Percentiles rank a stretch among this genome's conserved stretches.
phyloP scores from a whole-genome alignment of 257 asterid genomes.

The Scutellaria barbata region DNA sequence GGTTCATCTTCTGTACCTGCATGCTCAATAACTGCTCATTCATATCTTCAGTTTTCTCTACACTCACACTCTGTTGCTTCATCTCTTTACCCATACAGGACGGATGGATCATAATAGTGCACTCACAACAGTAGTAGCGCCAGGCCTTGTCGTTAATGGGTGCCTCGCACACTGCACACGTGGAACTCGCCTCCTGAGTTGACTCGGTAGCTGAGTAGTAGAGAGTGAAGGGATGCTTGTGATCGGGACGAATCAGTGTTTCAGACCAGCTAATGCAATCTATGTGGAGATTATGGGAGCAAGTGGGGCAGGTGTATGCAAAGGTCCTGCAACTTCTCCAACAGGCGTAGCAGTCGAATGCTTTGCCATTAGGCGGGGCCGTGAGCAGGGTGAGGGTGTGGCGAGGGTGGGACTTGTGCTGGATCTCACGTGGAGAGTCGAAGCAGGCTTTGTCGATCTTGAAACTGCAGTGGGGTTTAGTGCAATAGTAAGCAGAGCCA shows the following conservation, averaged over 20 bases:
- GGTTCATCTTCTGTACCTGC: background rate
- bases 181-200: slow-evolving; percentile 27
- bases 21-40: background rate
- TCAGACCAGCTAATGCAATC: slow-evolving; percentile 43
- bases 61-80: slow-evolving; percentile 6
- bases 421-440: slow-evolving; percentile 51
- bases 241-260: slow-evolving; percentile 41
- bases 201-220: slow-evolving; percentile 44
- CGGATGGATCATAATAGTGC: slow-evolving; percentile 56
- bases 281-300: slow-evolving; percentile 50
- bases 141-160: slow-evolving; percentile 52
- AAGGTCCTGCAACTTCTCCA: slow-evolving; percentile 46
- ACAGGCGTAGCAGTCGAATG: slow-evolving; percentile 63
- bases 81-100: slow-evolving; percentile 45
- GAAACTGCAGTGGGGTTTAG: slow-evolving; percentile 53
- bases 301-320: slow-evolving; percentile 48
- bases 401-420: slow-evolving; percentile 56
- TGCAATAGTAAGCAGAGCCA: slow-evolving; percentile 49
- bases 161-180: slow-evolving; percentile 53
- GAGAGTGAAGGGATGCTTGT: slow-evolving; percentile 46
- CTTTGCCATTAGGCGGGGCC: slow-evolving; percentile 46
- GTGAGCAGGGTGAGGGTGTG: slow-evolving; percentile 56
- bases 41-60: background rate
- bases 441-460: slow-evolving; percentile 60
- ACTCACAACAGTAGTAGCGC: slow-evolving; percentile 57